Evolutionary conservation across 2,329 filamentous ascomycete genomes (phyloP), one percentile per base, ranked within the genome.

Genomic region (Trichoderma koningiopsis): DNA sequence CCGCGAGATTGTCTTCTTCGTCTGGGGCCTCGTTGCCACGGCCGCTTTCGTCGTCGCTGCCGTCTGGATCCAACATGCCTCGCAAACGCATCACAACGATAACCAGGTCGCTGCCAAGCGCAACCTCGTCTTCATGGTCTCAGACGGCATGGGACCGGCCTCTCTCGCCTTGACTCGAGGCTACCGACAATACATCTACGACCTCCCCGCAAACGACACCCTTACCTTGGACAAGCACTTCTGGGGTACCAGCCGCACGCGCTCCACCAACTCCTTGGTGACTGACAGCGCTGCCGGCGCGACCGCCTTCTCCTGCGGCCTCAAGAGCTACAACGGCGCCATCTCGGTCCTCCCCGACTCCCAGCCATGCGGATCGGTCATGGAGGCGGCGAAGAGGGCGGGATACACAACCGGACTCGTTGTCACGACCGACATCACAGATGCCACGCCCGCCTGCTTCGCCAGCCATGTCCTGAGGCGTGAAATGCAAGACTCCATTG

Each of bases 121-220:
- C 67, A 99, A 98, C 80, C 85, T 99, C 65, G 91, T 99, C 75
- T 98, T 99, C 84, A 99, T 99, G 96, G 95, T 99, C 47, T 97
- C 93, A 0, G 96, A 99, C 79, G 96, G 96, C 76, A 99, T 99
- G 96, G 96, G 96, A 0, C 96, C 96, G 8, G 93, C 96, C 10
- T 95, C 93, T 74, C 85, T 99, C 66, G 92, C 91, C 31, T 81
- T 99, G 78, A 97, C 96, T 7, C 87, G 96, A 68, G 92, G 90
- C 77, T 99, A 91, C 82, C 89, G 92, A 73, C 96, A 99, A 80
- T 87, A 91, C 74, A 85, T 90, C 67, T 86, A 92, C 49, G 88
- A 86, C 5, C 84, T 96, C n/a, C 90, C 92, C 0, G 87, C 87
- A 73, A 87, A 90, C 75, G 89, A 97, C 75, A 89, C 90, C 22